Conservation (phyloP, 257 asterid genomes). For the Solanum lycopersicoides region DNA sequence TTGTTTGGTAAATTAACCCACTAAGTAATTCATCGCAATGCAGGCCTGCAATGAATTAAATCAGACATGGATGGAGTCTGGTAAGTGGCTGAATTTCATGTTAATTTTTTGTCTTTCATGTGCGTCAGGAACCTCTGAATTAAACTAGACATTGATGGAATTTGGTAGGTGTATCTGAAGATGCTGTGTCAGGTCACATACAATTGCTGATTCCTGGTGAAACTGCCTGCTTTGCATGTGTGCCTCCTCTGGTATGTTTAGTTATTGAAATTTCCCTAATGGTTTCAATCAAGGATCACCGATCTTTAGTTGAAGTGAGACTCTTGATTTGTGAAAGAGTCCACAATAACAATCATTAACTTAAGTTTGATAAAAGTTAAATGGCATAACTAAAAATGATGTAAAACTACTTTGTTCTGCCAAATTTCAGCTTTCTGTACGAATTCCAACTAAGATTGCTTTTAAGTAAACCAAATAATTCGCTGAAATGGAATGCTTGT, state of each 20-base stretch:
- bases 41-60: constrained; percentile 96
- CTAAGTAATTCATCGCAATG: constrained; percentile 4
- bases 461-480: not conserved
- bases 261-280: not conserved
- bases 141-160: constrained; percentile 88
- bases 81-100: constrained; percentile 19
- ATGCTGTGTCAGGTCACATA: constrained; percentile 98
- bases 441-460: not conserved
- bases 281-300: not conserved
- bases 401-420: not conserved
- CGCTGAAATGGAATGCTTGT: not conserved
- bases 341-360: not conserved
- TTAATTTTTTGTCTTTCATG: not conserved
- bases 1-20: not conserved
- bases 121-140: constrained; percentile 16
- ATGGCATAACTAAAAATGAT: not conserved
- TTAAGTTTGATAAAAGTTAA: not conserved
- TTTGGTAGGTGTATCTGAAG: constrained; percentile 98
- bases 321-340: not conserved
- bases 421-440: not conserved
- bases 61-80: constrained; percentile 99
- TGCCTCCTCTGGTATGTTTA: constrained; percentile 86
- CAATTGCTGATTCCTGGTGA: constrained; percentile 94
- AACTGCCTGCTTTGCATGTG: constrained; percentile 99
- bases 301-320: not conserved